Percentiles rank a stretch among this genome's conserved stretches.
Conservation (phyloP, 2,329 filamentous ascomycete species). For the Setomelanomma holmii region DNA sequence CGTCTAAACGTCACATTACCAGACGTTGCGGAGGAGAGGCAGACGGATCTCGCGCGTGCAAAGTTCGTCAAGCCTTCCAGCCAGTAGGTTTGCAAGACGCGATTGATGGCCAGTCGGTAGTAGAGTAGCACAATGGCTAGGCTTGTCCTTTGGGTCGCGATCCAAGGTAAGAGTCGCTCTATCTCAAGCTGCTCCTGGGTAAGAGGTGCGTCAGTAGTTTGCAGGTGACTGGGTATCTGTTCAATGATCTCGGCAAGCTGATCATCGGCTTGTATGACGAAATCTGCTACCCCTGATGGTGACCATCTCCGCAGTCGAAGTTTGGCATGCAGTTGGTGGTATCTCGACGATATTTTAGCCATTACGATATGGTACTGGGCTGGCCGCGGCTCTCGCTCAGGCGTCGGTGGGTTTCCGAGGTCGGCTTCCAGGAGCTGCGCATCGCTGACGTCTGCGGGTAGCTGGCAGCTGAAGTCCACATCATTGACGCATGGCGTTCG, state of each 20-base stretch:
- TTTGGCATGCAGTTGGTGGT: conserved; percentile 15
- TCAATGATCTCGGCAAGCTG: conserved; percentile 16
- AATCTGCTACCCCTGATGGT: conserved; percentile 12
- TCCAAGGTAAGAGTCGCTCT: conserved; percentile 10
- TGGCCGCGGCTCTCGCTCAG: conserved; percentile 5
- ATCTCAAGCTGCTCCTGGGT: neutral
- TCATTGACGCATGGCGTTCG: conserved; percentile 17
- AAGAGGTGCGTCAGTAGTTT: conserved; percentile 6
- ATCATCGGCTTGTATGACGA: conserved; percentile 17
- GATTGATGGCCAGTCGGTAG: conserved; percentile 18
- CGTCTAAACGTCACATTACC: conserved; percentile 5
- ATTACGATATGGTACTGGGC: conserved; percentile 21
- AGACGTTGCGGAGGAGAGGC: conserved; percentile 12
- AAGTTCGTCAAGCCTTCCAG: conserved; percentile 18
- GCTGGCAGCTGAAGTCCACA: conserved; percentile 14
- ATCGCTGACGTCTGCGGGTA: conserved; percentile 16
- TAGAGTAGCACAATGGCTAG: conserved; percentile 17
- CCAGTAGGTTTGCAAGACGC: conserved; percentile 16
- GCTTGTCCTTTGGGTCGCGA: conserved; percentile 15
- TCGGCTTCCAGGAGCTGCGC: conserved; percentile 8
- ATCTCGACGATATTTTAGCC: conserved; percentile 11
- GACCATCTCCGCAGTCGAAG: conserved; percentile 15
- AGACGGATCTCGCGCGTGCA: conserved; percentile 17
- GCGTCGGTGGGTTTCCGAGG: neutral
- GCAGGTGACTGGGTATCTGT: conserved; percentile 14